A percentile compares a stretch with the other conserved stretches of the same genome.
Evolutionary conservation across 73 alveolate species (phyloP).

Genomic region (Tetrahymena borealis): DNA sequence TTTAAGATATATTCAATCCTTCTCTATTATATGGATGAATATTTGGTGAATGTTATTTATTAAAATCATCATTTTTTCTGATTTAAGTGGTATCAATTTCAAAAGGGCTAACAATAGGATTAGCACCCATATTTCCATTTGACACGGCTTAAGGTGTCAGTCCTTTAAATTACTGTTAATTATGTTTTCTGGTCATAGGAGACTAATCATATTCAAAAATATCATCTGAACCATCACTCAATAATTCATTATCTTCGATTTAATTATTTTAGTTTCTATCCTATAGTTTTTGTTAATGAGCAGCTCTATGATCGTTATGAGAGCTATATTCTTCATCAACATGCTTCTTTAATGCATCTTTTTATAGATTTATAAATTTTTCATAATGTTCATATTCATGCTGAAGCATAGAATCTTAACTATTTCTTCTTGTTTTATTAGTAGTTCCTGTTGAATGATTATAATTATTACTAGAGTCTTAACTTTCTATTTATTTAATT

Average conservation of each 20-base stretch:
- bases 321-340: background rate
- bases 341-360: background rate
- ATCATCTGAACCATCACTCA: background rate
- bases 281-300: too few relatives aligned
- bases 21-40: background rate
- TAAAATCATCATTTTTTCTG: background rate
- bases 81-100: background rate
- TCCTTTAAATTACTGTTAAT: too few relatives aligned
- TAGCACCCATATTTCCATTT: too few relatives aligned
- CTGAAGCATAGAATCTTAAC: background rate
- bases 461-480: background rate
- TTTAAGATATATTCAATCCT: background rate
- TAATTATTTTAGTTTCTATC: background rate
- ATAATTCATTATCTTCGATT: background rate
- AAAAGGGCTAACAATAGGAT: background rate
- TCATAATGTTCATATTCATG: background rate
- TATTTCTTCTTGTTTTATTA: background rate
- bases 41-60: background rate
- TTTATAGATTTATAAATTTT: background rate
- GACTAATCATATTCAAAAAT: background rate
- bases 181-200: background rate
- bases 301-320: background rate
- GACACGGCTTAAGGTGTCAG: too few relatives aligned
- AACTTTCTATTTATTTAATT: background rate
- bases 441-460: background rate